Evolutionary conservation across 2,329 filamentous ascomycete species (phyloP), one percentile per base, ranked within the genome.

Genomic region (Endoconidiophora polonica): DNA sequence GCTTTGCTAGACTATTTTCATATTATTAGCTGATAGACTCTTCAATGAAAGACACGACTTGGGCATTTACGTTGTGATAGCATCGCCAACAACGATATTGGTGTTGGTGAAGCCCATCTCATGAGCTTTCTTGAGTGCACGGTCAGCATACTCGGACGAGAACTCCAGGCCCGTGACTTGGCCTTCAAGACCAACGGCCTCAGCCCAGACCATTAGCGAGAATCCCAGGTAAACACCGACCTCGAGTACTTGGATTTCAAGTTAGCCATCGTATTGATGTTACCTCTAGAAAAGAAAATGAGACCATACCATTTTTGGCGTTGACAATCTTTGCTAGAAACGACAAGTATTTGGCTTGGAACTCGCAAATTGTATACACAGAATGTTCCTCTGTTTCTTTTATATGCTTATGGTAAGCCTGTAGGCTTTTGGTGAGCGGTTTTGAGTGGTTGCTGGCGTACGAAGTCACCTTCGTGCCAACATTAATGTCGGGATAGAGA

Each of bases 141-240:
- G 29, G 4, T 38, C 42, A 4, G 43, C 47, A 41, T 50, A 47
- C 14, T 47, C 51, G 4, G 38, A 14, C 3, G 39, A 50, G 20
- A 50, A 47, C 37, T 49, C 46, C 2, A 49, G 49, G n/a, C 46
- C 52, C 16, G 37, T 59, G 24, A 61, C 58, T 29, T 58, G 57
- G 12, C 58, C 59, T 20, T 54, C 44, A 12, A 54, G 48, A 5
- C 59, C 57, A 14, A 58, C 58, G 7, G 58, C 57, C 18, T 58
- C 44, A 2, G 55, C 50, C 56, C 56, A 60, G 5, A 53, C 55
- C 46, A 58, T 54, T 2, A 58, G 53, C 18, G 56, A 59, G 48
- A 58, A 61, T 1, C 58, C 59, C 12, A 61, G 56, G 43, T 58
- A 60, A 7, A 54, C 54, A 10, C 59, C 59, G 4, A 61, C 58